phyloP scores from a whole-genome alignment of 768 basidiomycete species.

The Termitomyces sp. region DNA sequence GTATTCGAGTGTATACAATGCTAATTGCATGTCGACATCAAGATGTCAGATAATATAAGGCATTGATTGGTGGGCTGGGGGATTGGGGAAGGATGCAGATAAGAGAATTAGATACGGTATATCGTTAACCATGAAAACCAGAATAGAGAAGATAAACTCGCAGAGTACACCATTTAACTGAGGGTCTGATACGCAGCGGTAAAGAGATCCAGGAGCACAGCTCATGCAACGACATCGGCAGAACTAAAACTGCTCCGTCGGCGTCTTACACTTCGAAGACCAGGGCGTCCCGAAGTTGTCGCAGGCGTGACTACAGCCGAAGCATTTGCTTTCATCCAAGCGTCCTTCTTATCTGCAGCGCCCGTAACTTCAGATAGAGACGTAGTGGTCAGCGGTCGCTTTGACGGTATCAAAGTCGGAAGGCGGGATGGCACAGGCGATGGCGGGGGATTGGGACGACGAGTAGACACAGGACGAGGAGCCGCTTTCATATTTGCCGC shows the following conservation, averaged over 20 bases:
- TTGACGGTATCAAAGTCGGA: constrained; percentile 61
- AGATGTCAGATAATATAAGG: constrained; percentile 16
- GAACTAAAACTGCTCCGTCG: constrained; percentile 85
- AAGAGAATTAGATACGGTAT: constrained; percentile 10
- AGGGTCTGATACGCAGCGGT: neutral
- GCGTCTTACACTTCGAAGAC: constrained; percentile 65
- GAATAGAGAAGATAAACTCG: neutral
- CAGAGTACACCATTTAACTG: constrained; percentile 2
- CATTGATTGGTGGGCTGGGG: constrained; percentile 23
- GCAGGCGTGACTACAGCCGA: constrained; percentile 67
- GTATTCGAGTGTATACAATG: constrained; percentile 12
- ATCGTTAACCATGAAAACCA: constrained; percentile 10
- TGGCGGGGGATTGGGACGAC: constrained; percentile 37
- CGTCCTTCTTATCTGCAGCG: constrained; percentile 41
- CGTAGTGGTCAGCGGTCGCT: constrained; percentile 36
- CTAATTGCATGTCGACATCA: constrained; percentile 10
- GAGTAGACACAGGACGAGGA: constrained; percentile 18
- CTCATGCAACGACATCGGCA: constrained; percentile 76
- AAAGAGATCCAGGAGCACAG: neutral
- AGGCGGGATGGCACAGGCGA: constrained; percentile 72
- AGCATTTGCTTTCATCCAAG: constrained; percentile 75
- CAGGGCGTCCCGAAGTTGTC: constrained; percentile 69
- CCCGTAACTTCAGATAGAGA: constrained; percentile 47
- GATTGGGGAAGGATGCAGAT: constrained; percentile 24
- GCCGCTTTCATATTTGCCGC: constrained; percentile 25